phyloP scores from a whole-genome alignment of 2,329 filamentous ascomycete species.

The Cephalotrichum gorgonifer region DNA sequence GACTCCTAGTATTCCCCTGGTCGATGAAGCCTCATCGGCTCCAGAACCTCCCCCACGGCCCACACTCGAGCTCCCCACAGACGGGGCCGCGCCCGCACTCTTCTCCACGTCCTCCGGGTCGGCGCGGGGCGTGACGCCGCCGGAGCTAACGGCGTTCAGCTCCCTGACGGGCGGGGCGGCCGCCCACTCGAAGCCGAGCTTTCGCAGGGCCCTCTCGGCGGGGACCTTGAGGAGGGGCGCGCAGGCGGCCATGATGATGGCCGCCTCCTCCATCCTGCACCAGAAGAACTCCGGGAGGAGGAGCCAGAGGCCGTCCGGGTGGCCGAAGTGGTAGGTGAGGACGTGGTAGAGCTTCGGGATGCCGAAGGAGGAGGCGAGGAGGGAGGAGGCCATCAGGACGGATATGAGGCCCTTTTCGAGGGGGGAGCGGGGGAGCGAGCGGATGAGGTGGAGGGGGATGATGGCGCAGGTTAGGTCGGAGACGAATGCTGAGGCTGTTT shows the following conservation, averaged over 20 bases:
- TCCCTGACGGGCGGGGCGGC: too few relatives aligned
- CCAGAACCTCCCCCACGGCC: too few relatives aligned
- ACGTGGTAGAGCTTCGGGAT: conserved; percentile 3
- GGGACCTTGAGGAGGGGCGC: neutral
- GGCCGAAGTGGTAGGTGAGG: neutral
- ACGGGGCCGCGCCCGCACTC: too few relatives aligned
- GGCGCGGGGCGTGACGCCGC: too few relatives aligned
- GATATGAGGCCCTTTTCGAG: conserved; percentile 1
- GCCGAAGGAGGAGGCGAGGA: neutral
- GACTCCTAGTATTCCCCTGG: too few relatives aligned
- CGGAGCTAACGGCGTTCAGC: too few relatives aligned
- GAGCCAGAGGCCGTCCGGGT: neutral
- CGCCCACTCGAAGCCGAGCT: too few relatives aligned
- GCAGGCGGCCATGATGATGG: conserved; percentile 2
- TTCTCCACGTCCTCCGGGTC: too few relatives aligned
- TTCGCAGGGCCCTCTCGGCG: neutral
- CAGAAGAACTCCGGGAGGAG: neutral
- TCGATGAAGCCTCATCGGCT: too few relatives aligned
- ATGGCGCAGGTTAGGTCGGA: neutral
- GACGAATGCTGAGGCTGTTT: neutral
- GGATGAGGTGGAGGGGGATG: neutral
- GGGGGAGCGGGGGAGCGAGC: neutral
- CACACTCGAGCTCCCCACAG: too few relatives aligned
- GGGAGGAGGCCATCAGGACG: neutral
- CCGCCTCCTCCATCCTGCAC: conserved; percentile 3